phyloP scores from a whole-genome alignment of 2,329 filamentous ascomycete species.

The Colletotrichum lupini region DNA sequence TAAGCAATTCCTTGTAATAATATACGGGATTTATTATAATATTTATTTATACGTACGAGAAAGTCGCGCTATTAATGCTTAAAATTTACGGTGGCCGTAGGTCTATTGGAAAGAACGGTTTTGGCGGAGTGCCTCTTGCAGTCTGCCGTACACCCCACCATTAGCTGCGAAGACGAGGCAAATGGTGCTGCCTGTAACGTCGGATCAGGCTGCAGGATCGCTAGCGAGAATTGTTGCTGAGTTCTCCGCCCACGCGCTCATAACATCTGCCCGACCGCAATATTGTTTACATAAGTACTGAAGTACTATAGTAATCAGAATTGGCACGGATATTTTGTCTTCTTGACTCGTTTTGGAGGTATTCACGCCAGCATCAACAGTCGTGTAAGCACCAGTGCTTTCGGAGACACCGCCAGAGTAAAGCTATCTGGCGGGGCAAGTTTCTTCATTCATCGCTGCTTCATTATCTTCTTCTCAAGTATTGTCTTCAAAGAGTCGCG shows the following conservation, averaged over 20 bases:
- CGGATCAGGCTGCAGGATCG: neutral
- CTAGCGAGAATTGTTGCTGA: neutral
- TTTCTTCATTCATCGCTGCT: neutral
- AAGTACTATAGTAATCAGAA: too few relatives aligned
- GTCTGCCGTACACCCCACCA: neutral
- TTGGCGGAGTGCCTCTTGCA: too few relatives aligned
- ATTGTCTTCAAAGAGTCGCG: accelerated
- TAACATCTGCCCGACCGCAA: neutral
- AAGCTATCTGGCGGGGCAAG: neutral
- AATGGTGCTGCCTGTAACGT: neutral
- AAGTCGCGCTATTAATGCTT: too few relatives aligned
- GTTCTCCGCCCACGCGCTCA: neutral
- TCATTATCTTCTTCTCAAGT: neutral
- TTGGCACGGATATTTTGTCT: neutral
- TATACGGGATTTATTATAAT: too few relatives aligned
- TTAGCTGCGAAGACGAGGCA: neutral
- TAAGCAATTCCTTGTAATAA: too few relatives aligned
- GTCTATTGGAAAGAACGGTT: too few relatives aligned
- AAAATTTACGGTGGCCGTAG: too few relatives aligned
- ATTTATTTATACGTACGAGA: too few relatives aligned
- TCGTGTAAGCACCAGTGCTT: neutral
- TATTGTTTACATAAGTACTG: too few relatives aligned
- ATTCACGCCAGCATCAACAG: neutral
- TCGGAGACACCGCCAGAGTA: neutral
- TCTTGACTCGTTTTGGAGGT: neutral